Percentiles rank a stretch among this genome's conserved stretches.
phyloP scores from a whole-genome alignment of 2,329 filamentous ascomycete species.

The Arthrobotrys entomopaga region DNA sequence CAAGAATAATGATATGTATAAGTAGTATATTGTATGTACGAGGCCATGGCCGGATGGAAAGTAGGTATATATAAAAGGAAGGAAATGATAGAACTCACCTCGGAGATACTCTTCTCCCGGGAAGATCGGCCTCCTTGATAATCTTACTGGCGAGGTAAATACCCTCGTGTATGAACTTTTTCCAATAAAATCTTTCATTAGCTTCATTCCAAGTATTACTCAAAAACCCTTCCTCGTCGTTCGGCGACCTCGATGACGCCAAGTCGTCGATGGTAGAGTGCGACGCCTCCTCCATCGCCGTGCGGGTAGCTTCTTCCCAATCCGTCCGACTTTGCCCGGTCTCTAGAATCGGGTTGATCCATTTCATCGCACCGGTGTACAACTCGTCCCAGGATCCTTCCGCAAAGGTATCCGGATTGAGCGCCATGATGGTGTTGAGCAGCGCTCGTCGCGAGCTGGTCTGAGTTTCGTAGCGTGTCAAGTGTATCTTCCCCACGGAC shows the following conservation, averaged over 20 bases:
- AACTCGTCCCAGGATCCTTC: slow-evolving; percentile 36
- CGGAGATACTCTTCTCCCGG: slow-evolving; percentile 38
- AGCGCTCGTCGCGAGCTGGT: slow-evolving; percentile 30
- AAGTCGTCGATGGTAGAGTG: slow-evolving; percentile 16
- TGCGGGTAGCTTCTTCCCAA: slow-evolving; percentile 37
- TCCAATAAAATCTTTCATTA: slow-evolving; percentile 38
- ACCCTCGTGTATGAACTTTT: slow-evolving; percentile 44
- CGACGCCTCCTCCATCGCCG: background rate
- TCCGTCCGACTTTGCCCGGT: slow-evolving; percentile 24
- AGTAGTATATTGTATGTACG: too few species aligned
- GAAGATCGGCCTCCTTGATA: slow-evolving; percentile 30
- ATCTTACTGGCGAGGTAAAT: slow-evolving; percentile 45
- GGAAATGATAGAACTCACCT: slow-evolving; percentile 17
- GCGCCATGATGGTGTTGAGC: slow-evolving; percentile 41
- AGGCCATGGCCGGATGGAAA: too few species aligned
- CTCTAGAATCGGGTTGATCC: slow-evolving; percentile 43
- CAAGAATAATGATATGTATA: background rate
- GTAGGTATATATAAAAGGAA: background rate
- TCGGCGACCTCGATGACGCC: slow-evolving; percentile 5
- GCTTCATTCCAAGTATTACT: slow-evolving; percentile 43
- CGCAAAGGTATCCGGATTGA: slow-evolving; percentile 40
- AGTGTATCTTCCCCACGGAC: slow-evolving; percentile 30
- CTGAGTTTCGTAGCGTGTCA: slow-evolving; percentile 39
- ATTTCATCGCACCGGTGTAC: slow-evolving; percentile 38
- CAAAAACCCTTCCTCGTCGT: slow-evolving; percentile 19